Base-by-base conservation (phyloP, 306 rosid genomes). In the Neltuma alba region DNA sequence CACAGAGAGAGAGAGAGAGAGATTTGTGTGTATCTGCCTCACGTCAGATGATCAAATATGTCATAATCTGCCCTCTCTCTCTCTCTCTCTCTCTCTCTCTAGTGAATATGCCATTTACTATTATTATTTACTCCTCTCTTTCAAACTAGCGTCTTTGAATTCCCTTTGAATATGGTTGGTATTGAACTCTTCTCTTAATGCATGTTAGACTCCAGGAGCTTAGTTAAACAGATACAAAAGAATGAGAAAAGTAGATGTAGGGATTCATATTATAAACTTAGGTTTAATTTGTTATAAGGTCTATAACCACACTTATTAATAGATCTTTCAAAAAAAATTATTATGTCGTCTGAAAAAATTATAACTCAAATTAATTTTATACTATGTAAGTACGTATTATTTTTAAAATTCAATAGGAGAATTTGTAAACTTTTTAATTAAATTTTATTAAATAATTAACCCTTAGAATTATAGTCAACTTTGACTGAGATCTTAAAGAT, bases 41-140 rank as follows among this genome's bases (percentile, higher is more conserved):
- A 37, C 71, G 71, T n/a, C 47, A 36, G 30, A 65, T 65, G 71
- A 65, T 65, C 71, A 34, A 37, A 65, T 10, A 85, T 80, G 80
- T 74, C 20, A 52, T 23, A 62, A 14, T n/a, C n/a, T n/a, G n/a
- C n/a, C n/a, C n/a, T n/a, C 34, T 33, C 36, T 50, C 23, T 54
- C 41, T 50, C 34, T 23, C 76, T 74, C 34, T 52, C 25, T 61
- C 25, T n/a, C 70, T 62, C 25, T 3, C 12, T 34, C 4, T 8
- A 5, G 40, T 61, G 36, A 61, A 62, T 7, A 33, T 6, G 23
- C 6, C 66, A 31, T 15, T 58, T 60, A 12, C 34, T 60, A 28
- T 60, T 60, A 0, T 13, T 1, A 37, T 62, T 31, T 62, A 31
- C 23, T 31, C 33, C 16, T 28, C 16, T 14, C 30, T 31, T 14